phyloP scores from a whole-genome alignment of 176 grass and related monocot genomes.

The Phoenix dactylifera region DNA sequence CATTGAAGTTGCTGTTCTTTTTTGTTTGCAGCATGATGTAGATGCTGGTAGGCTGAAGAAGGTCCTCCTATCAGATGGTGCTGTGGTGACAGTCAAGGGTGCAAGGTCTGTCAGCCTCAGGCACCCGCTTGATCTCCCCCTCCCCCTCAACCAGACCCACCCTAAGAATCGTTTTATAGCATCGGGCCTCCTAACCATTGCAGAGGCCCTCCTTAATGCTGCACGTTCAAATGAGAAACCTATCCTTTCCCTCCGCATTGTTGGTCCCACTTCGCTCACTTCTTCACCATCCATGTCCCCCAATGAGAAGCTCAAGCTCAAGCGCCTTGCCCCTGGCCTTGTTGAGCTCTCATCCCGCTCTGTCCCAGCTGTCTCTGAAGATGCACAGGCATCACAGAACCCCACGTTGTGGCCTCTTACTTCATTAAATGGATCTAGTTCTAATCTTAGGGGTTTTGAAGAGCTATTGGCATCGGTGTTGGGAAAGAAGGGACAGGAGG shows the following conservation, averaged over 20 bases:
- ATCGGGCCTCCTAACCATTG: slow-evolving; percentile 53
- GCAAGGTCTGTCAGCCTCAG: slow-evolving; percentile 77
- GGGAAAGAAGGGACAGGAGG: slow-evolving; percentile 38
- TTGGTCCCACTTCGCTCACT: slow-evolving; percentile 57
- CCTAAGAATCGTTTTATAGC: slow-evolving; percentile 24
- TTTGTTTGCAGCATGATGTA: slow-evolving; percentile 64
- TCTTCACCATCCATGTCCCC: slow-evolving; percentile 60
- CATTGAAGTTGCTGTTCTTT: no score
- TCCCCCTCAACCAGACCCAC: slow-evolving; percentile 71
- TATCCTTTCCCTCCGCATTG: slow-evolving; percentile 69
- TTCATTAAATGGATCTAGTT: slow-evolving; percentile 58
- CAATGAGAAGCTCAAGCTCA: slow-evolving; percentile 70
- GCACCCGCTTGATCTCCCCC: slow-evolving; percentile 61
- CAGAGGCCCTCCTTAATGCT: slow-evolving; percentile 50
- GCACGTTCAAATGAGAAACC: slow-evolving; percentile 50
- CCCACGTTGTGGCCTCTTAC: slow-evolving; percentile 59
- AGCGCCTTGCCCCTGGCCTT: slow-evolving; percentile 56
- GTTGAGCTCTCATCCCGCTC: slow-evolving; percentile 57
- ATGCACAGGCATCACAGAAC: slow-evolving; percentile 13
- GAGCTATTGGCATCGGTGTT: slow-evolving; percentile 67
- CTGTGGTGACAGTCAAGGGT: slow-evolving; percentile 76
- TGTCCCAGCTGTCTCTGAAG: slow-evolving; percentile 26
- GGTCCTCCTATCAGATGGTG: slow-evolving; percentile 83
- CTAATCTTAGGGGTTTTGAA: slow-evolving; percentile 58
- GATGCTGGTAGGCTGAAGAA: slow-evolving; percentile 90